Evolutionary conservation across 1,284 basidiomycete genomes (phyloP), one percentile per base, ranked within the genome.

Genomic region (Phenoliferia sp.): DNA sequence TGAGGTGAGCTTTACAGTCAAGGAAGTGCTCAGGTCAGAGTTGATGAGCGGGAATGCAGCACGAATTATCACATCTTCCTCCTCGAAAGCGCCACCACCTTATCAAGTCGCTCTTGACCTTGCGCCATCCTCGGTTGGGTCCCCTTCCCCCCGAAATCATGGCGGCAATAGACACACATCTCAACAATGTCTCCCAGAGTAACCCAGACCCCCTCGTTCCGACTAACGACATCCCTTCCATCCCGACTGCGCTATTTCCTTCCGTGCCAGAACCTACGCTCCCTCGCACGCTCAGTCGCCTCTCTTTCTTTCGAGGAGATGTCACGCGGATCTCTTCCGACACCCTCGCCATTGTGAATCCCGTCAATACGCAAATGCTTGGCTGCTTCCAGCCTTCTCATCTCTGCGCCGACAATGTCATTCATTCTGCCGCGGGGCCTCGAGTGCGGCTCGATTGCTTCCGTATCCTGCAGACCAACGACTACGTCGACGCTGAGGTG

Each of bases 301-400:
- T 61, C 29, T 29, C 39, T 22, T 50, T 61, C 29, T 61, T 34
- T 34, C 31, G 59, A 7, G 59, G 59, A 48, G 59, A 61, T 15
- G 34, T 61, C 29, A 61, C 59, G 16, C 29, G 59, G 16, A 34
- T 61, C 28, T 2, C 28, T 3, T 48, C 39, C 6, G 19, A 16
- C 2, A 50, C 17, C 1, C 29, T 48, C 16, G 59, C 59, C 16
- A 61, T 61, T 32, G 59, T 61, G 9, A 61, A 61, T 32, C 29
- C 59, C 1, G 59, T 64, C 9, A 72, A 72, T 39, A 34, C 34
- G 6, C 34, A 31, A 4, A 61, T 69, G 63, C 62, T 66, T 3
- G 67, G 68, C 16, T 72, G 70, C 61, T 72, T 72, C 63, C 59
- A 63, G 59, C 70, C 70, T 0, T 36, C 39, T 6, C 67, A 72